Evolutionary conservation across 176 grass and related monocot genomes (phyloP).

Genomic region (Avena atlantica): DNA sequence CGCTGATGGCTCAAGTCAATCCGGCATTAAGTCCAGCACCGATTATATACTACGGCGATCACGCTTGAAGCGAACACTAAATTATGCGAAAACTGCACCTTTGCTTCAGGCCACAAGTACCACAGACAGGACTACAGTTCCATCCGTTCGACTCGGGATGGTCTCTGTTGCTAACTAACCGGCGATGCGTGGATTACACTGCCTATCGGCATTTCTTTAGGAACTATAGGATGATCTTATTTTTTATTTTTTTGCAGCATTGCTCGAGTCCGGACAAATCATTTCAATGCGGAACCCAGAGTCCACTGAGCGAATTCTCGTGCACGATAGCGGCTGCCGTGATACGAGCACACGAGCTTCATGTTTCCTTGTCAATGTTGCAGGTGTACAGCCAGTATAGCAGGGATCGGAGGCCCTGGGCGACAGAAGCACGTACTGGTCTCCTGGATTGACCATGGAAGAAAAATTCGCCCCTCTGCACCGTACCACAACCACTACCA

Average conservation of each 20-base stretch:
- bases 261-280: too few species aligned
- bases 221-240: too few species aligned
- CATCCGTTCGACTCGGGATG: background rate
- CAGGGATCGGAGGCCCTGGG: background rate
- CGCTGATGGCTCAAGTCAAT: too few species aligned
- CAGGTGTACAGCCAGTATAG: background rate
- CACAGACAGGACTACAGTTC: background rate
- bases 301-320: background rate
- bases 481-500: background rate
- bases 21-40: too few species aligned
- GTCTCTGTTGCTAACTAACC: too few species aligned
- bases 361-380: background rate
- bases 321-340: too few species aligned
- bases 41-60: too few species aligned
- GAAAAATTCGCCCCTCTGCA: background rate
- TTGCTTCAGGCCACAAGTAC: background rate
- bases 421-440: background rate
- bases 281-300: too few species aligned
- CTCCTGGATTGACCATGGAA: background rate
- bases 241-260: too few species aligned
- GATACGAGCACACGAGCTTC: background rate
- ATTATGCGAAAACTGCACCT: conserved; percentile 4
- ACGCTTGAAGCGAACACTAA: too few species aligned
- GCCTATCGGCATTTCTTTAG: too few species aligned
- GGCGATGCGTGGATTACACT: too few species aligned